phyloP scores from a whole-genome alignment of 2,329 filamentous ascomycete genomes.

The Aspergillus uvarum region DNA sequence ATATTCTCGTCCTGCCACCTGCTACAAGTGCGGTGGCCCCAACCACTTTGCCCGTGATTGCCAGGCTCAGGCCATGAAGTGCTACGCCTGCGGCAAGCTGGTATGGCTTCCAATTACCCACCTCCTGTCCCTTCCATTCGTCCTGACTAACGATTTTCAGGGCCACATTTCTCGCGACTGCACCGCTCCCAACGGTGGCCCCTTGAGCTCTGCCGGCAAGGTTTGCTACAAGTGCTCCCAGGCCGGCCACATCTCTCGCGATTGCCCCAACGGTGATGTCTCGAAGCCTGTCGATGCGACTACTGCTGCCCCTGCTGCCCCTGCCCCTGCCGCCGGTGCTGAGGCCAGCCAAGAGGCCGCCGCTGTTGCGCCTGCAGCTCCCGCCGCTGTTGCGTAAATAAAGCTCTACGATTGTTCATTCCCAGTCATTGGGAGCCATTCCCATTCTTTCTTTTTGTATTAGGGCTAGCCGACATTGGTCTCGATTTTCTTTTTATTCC shows the following conservation, averaged over 20 bases:
- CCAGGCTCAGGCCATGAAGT: constrained; percentile 98
- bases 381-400: constrained; percentile 47
- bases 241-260: constrained; percentile 91
- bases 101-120: constrained; percentile 30
- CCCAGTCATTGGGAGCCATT: constrained; percentile 20
- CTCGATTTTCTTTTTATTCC: constrained; percentile 24
- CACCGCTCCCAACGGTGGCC: constrained; percentile 93
- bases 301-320: constrained; percentile 26
- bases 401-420: constrained; percentile 15
- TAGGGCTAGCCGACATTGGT: constrained; percentile 31
- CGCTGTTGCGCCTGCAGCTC: constrained; percentile 38
- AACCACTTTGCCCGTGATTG: constrained; percentile 99
- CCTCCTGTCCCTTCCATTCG: background rate
- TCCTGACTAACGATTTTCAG: constrained; percentile 21
- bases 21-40: constrained; percentile 74
- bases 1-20: constrained; percentile 58
- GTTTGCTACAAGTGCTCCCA: constrained; percentile 98
- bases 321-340: constrained; percentile 38
- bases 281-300: constrained; percentile 37
- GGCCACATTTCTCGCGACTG: constrained; percentile 94
- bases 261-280: constrained; percentile 76
- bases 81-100: constrained; percentile 94
- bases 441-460: constrained; percentile 27
- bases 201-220: constrained; percentile 93
- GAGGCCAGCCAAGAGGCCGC: constrained; percentile 39